A percentile compares a stretch with the other conserved stretches of the same genome.
Evolutionary conservation across 345 rosid genomes (phyloP).

Genomic region (Boechera retrofracta): DNA sequence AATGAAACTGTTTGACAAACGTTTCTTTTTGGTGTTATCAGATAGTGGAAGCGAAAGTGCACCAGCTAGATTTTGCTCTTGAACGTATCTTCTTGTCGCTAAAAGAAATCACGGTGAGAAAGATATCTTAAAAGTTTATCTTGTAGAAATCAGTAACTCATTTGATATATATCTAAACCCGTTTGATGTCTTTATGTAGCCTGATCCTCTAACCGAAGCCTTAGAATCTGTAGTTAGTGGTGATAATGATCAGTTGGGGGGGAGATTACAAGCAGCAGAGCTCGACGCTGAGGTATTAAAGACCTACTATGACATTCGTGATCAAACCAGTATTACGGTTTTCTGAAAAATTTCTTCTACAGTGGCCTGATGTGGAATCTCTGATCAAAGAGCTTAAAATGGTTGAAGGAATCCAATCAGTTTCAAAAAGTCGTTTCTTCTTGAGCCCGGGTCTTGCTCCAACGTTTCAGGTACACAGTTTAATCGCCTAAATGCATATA

Average conservation of each 20-base stretch:
- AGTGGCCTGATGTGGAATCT: conserved; percentile 96
- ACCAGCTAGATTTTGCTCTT: conserved; percentile 80
- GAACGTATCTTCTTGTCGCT: conserved; percentile 88
- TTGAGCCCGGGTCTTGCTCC: conserved; percentile 96
- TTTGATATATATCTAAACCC: not conserved
- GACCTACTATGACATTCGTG: not conserved
- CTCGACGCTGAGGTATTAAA: conserved; percentile 71
- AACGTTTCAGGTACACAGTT: conserved; percentile 77
- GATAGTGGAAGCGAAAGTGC: conserved; percentile 95
- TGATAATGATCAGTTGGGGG: conserved; percentile 57
- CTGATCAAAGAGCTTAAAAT: conserved; percentile 76
- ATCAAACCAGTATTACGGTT: not conserved
- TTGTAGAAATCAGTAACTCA: not conserved
- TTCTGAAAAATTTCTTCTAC: conserved; percentile 38
- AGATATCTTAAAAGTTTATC: not conserved
- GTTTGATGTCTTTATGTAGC: conserved; percentile 52
- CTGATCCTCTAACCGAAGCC: conserved; percentile 83
- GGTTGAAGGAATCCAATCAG: conserved; percentile 78
- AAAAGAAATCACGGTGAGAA: conserved; percentile 75
- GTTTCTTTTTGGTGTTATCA: conserved; percentile 43
- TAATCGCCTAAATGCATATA: not conserved
- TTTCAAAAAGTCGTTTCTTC: conserved; percentile 87
- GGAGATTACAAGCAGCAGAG: conserved; percentile 69
- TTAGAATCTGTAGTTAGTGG: conserved; percentile 83
- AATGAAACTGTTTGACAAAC: conserved; percentile 13